Conservation (phyloP, 1,284 basidiomycete genomes). For the Naganishia liquefaciens region DNA sequence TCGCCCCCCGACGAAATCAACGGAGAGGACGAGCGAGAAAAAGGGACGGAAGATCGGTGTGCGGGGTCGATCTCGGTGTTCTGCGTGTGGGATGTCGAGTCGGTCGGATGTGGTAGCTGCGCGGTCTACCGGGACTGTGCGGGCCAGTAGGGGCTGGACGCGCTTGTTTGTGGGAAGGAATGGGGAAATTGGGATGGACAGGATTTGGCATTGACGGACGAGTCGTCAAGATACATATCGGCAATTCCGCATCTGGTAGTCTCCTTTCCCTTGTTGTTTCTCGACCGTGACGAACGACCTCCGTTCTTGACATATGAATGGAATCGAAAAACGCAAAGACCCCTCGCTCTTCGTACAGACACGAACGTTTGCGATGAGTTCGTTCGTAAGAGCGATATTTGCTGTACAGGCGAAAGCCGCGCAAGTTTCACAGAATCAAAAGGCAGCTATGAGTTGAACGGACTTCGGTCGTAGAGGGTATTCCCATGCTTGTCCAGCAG, state of each 20-base stretch:
- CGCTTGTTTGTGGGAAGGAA: conserved; percentile 4
- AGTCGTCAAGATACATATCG: not conserved
- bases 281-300: conserved; percentile 25
- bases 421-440: too few relatives aligned
- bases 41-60: not conserved
- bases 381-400: too few relatives aligned
- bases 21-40: not conserved
- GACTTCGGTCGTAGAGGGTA: too few relatives aligned
- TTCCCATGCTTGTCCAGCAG: too few relatives aligned
- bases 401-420: too few relatives aligned
- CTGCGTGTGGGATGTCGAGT: not conserved
- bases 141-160: conserved; percentile 1
- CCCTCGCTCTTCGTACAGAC: too few relatives aligned
- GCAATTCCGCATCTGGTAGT: too few relatives aligned
- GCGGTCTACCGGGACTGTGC: conserved; percentile 22
- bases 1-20: conserved; percentile 14
- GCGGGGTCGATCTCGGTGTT: not conserved
- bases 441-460: too few relatives aligned
- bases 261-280: conserved; percentile 13
- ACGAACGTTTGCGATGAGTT: too few relatives aligned
- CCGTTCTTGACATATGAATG: conserved; percentile 28
- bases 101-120: conserved; percentile 14
- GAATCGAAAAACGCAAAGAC: conserved; percentile 28
- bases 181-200: not conserved
- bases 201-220: not conserved